phyloP scores from a whole-genome alignment of 164 flowering plant genomes.

The Echeveria elegans region DNA sequence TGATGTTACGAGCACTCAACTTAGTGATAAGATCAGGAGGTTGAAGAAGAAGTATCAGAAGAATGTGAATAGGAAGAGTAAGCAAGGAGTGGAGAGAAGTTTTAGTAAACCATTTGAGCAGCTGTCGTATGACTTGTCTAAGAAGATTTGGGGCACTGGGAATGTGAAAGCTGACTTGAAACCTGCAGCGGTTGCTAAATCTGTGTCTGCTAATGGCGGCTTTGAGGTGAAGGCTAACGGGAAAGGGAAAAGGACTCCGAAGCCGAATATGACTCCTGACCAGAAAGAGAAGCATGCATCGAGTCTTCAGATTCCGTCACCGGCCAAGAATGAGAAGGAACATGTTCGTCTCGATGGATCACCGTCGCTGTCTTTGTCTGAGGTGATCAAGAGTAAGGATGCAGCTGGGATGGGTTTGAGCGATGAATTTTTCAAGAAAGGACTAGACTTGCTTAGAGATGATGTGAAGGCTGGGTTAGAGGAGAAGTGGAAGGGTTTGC shows the following conservation, averaged over 20 bases:
- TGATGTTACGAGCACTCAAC: neutral
- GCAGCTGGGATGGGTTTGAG: neutral
- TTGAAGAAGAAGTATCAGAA: constrained; percentile 7
- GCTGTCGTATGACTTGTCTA: neutral
- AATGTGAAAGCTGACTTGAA: too few species aligned
- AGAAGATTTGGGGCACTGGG: constrained; percentile 5
- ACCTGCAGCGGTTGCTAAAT: too few species aligned
- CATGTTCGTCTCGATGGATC: neutral
- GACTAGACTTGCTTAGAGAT: neutral
- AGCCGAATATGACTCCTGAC: neutral
- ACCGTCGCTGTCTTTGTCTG: neutral
- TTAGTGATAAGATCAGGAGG: neutral
- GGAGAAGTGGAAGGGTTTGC: neutral
- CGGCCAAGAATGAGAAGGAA: neutral
- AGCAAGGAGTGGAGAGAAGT: neutral
- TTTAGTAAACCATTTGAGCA: constrained; percentile 1
- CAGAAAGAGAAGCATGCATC: neutral
- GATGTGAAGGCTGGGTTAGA: neutral
- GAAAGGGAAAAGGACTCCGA: neutral
- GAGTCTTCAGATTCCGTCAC: neutral
- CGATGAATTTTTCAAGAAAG: neutral
- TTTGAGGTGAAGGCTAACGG: neutral
- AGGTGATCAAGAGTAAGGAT: neutral
- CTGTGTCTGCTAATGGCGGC: neutral
- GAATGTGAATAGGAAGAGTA: neutral